phyloP scores from a whole-genome alignment of 441 rosid species.

The Oxalis stricta region DNA sequence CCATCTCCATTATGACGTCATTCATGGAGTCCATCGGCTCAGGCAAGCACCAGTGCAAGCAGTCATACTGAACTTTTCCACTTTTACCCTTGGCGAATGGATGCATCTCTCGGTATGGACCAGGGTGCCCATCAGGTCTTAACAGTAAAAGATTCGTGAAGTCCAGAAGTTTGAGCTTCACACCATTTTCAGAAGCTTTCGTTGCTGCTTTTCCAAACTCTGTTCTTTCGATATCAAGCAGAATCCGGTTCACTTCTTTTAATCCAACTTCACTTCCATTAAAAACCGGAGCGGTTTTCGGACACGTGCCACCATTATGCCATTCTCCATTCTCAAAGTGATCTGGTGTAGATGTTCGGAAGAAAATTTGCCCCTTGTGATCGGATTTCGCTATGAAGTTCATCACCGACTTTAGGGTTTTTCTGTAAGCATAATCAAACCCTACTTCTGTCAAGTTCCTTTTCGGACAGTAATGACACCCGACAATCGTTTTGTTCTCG shows the following conservation, averaged over 20 bases:
- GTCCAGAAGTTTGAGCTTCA: constrained; percentile 57
- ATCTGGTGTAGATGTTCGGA: constrained; percentile 78
- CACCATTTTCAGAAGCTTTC: constrained; percentile 28
- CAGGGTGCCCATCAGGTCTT: constrained; percentile 93
- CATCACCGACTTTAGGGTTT: constrained; percentile 39
- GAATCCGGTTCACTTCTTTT: constrained; percentile 44
- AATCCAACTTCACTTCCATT: constrained; percentile 51
- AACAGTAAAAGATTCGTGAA: constrained; percentile 47
- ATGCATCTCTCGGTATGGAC: constrained; percentile 54
- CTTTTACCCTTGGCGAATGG: constrained; percentile 53
- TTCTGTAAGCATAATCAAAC: constrained; percentile 62
- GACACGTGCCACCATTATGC: constrained; percentile 80
- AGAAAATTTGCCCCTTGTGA: constrained; percentile 42
- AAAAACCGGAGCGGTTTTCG: constrained; percentile 35
- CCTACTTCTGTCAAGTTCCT: constrained; percentile 51
- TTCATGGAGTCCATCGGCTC: constrained; percentile 83
- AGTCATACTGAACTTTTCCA: constrained; percentile 71
- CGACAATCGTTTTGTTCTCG: constrained; percentile 42
- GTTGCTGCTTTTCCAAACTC: constrained; percentile 39
- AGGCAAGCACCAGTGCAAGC: constrained; percentile 95
- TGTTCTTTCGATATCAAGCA: constrained; percentile 39
- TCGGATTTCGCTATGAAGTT: constrained; percentile 40
- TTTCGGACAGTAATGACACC: constrained; percentile 70
- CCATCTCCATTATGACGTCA: constrained; percentile 72
- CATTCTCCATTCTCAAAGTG: constrained; percentile 91